Conservation (phyloP, 1,284 basidiomycete genomes). For the Trametes sp. region DNA sequence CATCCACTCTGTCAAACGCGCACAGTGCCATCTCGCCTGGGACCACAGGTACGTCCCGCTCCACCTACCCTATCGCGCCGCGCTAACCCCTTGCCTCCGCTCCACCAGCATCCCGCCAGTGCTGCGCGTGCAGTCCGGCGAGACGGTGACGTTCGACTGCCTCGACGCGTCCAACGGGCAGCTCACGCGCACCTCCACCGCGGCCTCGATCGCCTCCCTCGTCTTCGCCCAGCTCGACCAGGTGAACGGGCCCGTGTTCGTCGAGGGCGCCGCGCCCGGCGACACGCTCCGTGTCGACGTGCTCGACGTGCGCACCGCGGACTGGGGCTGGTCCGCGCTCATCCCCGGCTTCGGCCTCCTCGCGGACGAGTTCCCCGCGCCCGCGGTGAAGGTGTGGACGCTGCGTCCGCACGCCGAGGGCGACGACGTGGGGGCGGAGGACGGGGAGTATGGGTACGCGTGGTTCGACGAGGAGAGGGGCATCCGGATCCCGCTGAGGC, state of each 20-base stretch:
- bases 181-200: slow-evolving; percentile 54
- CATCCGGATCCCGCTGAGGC: slow-evolving; percentile 56
- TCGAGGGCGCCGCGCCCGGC: slow-evolving; percentile 57
- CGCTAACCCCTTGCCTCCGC: slow-evolving; percentile 1
- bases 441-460: slow-evolving; percentile 46
- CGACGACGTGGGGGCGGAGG: not conserved
- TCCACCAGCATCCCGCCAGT: slow-evolving; percentile 57
- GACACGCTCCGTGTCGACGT: slow-evolving; percentile 68
- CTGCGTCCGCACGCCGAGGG: slow-evolving; percentile 39
- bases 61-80: not conserved
- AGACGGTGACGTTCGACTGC: slow-evolving; percentile 64
- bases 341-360: slow-evolving; percentile 68
- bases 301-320: slow-evolving; percentile 55
- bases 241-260: slow-evolving; percentile 64
- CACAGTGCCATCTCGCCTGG: slow-evolving; percentile 61
- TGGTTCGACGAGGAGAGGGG: slow-evolving; percentile 57
- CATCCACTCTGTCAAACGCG: slow-evolving; percentile 59
- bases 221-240: slow-evolving; percentile 59
- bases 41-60: slow-evolving; percentile 58
- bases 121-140: slow-evolving; percentile 57
- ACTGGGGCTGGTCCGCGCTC: slow-evolving; percentile 69
- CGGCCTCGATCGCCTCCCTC: slow-evolving; percentile 46
- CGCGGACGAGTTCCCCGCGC: slow-evolving; percentile 58
- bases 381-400: slow-evolving; percentile 62
- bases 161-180: slow-evolving; percentile 70